Base-by-base conservation (phyloP, 2,329 filamentous ascomycete species). In the Apiospora marii region DNA sequence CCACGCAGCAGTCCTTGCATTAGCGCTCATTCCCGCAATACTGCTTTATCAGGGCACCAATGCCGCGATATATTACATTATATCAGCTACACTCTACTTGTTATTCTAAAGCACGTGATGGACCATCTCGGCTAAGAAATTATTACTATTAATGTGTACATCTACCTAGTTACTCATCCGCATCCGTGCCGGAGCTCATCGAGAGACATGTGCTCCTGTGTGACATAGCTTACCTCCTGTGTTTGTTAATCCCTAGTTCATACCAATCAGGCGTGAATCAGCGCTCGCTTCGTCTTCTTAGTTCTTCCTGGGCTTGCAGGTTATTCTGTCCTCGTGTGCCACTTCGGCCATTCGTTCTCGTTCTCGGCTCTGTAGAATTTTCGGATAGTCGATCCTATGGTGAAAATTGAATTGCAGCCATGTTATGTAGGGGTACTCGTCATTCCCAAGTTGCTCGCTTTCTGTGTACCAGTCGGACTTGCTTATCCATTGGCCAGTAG, bases 31-130 rank as follows among this genome's bases (percentile, higher is more conserved):
- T n/a, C n/a, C n/a, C n/a, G n/a, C n/a, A n/a, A n/a, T n/a, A n/a
- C n/a, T n/a, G n/a, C n/a, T n/a, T n/a, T n/a, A n/a, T n/a, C n/a
- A n/a, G n/a, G n/a, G n/a, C n/a, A n/a, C n/a, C n/a, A n/a, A n/a
- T n/a, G n/a, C n/a, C n/a, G n/a, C n/a, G n/a, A n/a, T n/a, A n/a
- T 61, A 58, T 58, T 58, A 58, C 6, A 58, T 58, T 27, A 58
- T 58, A 58, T 58, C 13, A 30, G 51, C 6, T 58, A 24, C 2
- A 58, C 13, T 58, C 1, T 58, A 24, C 13, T 58, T 58, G 13
- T 58, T 30, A 53, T 53, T 53, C 5, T 30, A 30, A 53, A 53
- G 49, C 49, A 30, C 10, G 10, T 53, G 12, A 53, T 53, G n/a
- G n/a, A 51, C 7, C 16, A 8, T 48, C 6, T 48, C 44, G 44